Evolutionary conservation across 2,329 filamentous ascomycete genomes (phyloP), one percentile per base, ranked within the genome.

Genomic region (Fusarium acutatum): DNA sequence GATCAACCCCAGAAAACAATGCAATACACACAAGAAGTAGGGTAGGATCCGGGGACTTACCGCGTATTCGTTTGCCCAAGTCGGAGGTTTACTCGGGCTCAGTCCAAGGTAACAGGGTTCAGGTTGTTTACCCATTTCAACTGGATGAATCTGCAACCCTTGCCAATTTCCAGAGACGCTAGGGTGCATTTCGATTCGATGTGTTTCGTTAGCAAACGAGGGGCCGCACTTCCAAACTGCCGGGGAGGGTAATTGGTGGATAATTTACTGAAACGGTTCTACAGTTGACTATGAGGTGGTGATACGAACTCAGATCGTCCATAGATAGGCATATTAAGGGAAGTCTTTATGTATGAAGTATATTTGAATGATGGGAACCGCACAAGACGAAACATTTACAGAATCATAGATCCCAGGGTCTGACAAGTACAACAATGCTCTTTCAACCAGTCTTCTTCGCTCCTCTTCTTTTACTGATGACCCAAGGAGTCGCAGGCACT

Each of bases 91-190:
- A 30, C 44, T 47, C 44, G 14, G 43, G 18, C 14, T 47, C 26
- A 22, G 26, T 9, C 18, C 5, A 15, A 28, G 5, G 9, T 7
- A 20, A 30, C 26, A 22, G 6, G 46, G 46, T 0, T n/a, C 22
- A 5, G 0, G 14, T 11, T 30, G n/a, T n/a, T n/a, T 30, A n/a
- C 20, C 14, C 20, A 49, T 17, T 30, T 3, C 12, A 17, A 30
- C 46, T 17, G 14, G 4, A n/a, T 20, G 20, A 47, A 47, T 17
- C 20, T 13, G 14, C 18, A 14, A 14, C 13, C 26, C 13, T 28
- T 28, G 0, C 18, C 5, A 46, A 7, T 46, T 7, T 28, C 9
- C 44, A 46, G 9, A 10, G 18, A 46, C 26, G 26, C 44, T 28
- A 28, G 24, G 22, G 24, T 46, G 18, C 18, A 22, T 28, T 28